Evolutionary conservation across 352 stramenopile species (phyloP), one percentile per base, ranked within the genome.

Genomic region (Poterioochromonas sp.): DNA sequence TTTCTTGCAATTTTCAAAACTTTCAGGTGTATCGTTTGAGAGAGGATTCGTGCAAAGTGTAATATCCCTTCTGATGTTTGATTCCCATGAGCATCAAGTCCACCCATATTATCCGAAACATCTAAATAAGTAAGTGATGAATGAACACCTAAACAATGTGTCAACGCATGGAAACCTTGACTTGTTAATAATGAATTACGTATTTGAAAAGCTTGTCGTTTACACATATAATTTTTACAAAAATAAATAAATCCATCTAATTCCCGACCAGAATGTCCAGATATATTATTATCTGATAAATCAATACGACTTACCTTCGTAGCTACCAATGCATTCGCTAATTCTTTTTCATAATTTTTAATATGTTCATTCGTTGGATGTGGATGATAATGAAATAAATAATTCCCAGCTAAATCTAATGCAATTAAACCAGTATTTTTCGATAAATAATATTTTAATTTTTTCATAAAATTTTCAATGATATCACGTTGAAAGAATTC

Each of bases 91-190:
- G 65, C 37, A 74, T 74, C 65, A 22, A 58, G 11, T 58, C 65
- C 65, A 40, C 8, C 39, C 26, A 37, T 39, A 54, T 74, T 74
- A 74, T 74, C 65, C 3, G 39, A 58, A 8, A 74, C 26, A 74
- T 74, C 65, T 54, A 74, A 54, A 58, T 74, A 51, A 39, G 41
- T 74, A 26, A 74, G n/a, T n/a, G 41, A 54, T 44, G 62, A 71
- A 29, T 43, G 3, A 44, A 71, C 32, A 29, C 62, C 62, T 47
- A 71, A 71, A 41, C 34, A 8, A 29, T 71, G 62, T 8, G 26
- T 44, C 8, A 71, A 3, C 32, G 32, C 15, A 15, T 32, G 34
- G 41, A 71, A 44, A 44, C 18, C 62, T 71, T 71, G 62, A 43
- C 29, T 44, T n/a, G 5, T 71, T 22, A 71, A 29, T 32, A 43